Evolutionary conservation across 177 flowering plant genomes (phyloP).

Genomic region (Vitis hybrid): DNA sequence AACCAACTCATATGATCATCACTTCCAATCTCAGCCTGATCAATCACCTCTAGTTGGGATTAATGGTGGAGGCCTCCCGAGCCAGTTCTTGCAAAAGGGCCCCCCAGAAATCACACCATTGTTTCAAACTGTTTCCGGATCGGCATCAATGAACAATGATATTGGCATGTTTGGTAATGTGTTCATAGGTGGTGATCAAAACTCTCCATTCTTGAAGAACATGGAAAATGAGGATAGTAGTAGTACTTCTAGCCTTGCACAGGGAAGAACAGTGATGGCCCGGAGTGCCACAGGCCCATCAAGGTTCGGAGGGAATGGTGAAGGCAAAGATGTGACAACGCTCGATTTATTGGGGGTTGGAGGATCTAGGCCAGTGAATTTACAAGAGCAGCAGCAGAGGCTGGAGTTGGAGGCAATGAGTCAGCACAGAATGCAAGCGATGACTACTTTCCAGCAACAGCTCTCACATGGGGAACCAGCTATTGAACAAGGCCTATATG

Average conservation of each 20-base stretch:
- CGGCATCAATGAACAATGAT: conserved; percentile 27
- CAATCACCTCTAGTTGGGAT: conserved; percentile 20
- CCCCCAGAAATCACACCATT: conserved; percentile 31
- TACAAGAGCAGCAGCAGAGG: conserved; percentile 40
- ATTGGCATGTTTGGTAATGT: conserved; percentile 44
- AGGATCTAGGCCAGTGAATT: conserved; percentile 33
- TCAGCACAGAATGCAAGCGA: conserved; percentile 36
- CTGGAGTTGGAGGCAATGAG: conserved; percentile 34
- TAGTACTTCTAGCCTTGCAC: conserved; percentile 6
- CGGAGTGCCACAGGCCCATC: conserved; percentile 20
- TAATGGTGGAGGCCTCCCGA: conserved; percentile 18
- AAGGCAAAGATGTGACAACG: conserved; percentile 40
- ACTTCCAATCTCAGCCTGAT: conserved; percentile 33
- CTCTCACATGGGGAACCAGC: conserved; percentile 37
- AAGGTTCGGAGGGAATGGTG: conserved; percentile 27
- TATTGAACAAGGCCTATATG: conserved; percentile 41
- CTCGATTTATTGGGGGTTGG: conserved; percentile 70
- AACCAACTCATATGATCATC: conserved; percentile 29
- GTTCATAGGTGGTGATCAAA: conserved; percentile 35
- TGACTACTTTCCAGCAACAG: conserved; percentile 40
- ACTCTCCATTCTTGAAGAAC: conserved; percentile 22
- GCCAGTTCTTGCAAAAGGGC: conserved; percentile 36
- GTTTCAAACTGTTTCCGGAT: conserved; percentile 13
- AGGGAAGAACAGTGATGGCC: conserved; percentile 3
- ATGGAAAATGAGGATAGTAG: conserved; percentile 19